Base-by-base conservation (phyloP, 2,329 filamentous ascomycete species). In the Penicillium sp. region DNA sequence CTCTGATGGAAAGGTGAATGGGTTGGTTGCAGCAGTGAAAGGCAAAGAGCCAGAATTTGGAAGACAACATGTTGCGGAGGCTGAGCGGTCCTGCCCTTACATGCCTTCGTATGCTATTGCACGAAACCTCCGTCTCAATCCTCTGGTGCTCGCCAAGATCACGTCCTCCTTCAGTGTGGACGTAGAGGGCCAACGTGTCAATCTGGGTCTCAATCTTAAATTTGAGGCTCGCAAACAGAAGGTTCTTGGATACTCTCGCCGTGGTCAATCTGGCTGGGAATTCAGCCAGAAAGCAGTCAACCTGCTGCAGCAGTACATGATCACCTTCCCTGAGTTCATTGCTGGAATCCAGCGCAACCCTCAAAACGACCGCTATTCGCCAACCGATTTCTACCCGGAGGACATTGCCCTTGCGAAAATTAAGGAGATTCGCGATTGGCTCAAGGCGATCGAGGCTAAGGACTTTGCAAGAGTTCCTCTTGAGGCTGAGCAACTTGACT, bases 151-250 rank as follows among this genome's bases (percentile, higher is more conserved):
- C 31, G 96, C 93, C 75, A 99, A 96, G 81, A 90, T 99, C 68
- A 98, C 95, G 0, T 96, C 95, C 1, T 93, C 93, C 0, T 98
- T 96, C 74, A 90, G 88, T 54, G 90, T 99, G 56, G 86, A 86
- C 19, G 86, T 93, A 4, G 91, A 91, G 56, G 92, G 90, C 26
- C 81, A 92, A 57, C 90, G 91, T 67, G 83, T 96, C 61, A 99
- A 99, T 68, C 80, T 99, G 25, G 95, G 95, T 0, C 81, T 99
- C 60, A 99, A 99, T 69, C 83, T 99, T 64, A 99, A 99, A 74
- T 99, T 99, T 59, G 95, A 99, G 72, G 91, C 87, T 2, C 93
- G 91, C 77, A 96, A 97, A 76, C 84, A 93, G 66, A 99, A 99
- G 78, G 95, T 99, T 7, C 79, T 99, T 31, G 95, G 95, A 0